Conservation (phyloP, 176 grass and related monocot genomes). For the Rhynchospora tenuis region DNA sequence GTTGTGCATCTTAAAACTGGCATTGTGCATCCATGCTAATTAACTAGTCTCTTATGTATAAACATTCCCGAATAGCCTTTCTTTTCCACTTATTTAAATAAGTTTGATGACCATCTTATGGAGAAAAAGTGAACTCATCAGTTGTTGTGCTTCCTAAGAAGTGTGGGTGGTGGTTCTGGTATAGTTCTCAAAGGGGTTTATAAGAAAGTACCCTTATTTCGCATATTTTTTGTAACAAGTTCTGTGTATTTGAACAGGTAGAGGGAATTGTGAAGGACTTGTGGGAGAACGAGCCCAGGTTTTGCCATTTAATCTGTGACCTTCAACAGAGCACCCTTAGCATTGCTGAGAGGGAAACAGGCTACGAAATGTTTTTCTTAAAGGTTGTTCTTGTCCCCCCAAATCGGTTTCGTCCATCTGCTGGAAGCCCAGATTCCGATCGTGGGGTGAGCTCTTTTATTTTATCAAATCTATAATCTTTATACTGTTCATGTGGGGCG, state of each 20-base stretch:
- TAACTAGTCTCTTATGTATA: neutral
- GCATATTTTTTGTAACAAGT: neutral
- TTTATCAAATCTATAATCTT: slow-evolving; percentile 12
- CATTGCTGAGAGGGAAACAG: slow-evolving; percentile 43
- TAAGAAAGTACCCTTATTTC: neutral
- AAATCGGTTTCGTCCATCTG: slow-evolving; percentile 77
- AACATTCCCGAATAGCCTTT: neutral
- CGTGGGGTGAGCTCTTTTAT: slow-evolving; percentile 55
- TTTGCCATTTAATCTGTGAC: slow-evolving; percentile 70
- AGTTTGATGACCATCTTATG: neutral
- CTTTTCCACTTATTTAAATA: neutral
- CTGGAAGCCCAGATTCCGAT: slow-evolving; percentile 14
- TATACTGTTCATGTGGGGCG: neutral
- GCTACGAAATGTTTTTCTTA: slow-evolving; percentile 82
- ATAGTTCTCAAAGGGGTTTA: slow-evolving; percentile 15
- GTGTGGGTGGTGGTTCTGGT: neutral
- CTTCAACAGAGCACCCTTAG: slow-evolving; percentile 60
- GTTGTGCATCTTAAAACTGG: neutral
- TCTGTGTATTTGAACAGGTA: slow-evolving; percentile 42
- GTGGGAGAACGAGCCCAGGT: slow-evolving; percentile 65
- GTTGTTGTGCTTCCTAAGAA: neutral
- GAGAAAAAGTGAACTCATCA: neutral
- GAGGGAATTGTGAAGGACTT: slow-evolving; percentile 67
- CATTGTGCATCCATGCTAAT: neutral
- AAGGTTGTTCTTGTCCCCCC: slow-evolving; percentile 74